Base-by-base conservation (phyloP, 2,329 filamentous ascomycete species). In the Curvularia lunata region DNA sequence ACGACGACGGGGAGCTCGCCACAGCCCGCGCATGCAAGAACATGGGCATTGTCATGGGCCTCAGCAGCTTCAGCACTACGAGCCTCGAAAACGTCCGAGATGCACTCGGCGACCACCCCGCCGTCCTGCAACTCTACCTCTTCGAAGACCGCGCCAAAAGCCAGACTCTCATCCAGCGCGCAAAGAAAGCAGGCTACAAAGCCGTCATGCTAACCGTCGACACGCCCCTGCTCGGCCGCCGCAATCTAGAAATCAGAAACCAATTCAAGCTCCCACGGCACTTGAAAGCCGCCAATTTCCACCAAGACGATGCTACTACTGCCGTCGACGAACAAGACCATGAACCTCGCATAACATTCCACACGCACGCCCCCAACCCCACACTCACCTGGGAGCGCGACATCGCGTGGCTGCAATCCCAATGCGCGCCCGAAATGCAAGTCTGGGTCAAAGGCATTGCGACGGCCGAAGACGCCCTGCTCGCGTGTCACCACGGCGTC, bases 31-130 rank as follows among this genome's bases (percentile, higher is more conserved):
- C 75, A 2, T 80, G 78, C 10, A 76, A 74, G 0, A 70, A 70
- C 12, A 71, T 75, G 42, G 71, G 73, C 0, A 58, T 79, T 5
- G 75, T 68, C 0, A 78, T 76, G 73, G 76, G 72, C 4, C 62
- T 77, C 56, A 73, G 75, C 1, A 78, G 73, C 4, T 71, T 77
- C 21, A 75, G 78, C 1, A 80, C 78, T 10, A 75, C 76, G 42
- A 73, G 77, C 10, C 72, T 81, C 18, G 75, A 79, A 46, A 72
- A 73, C 12, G 78, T 81, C 0, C 84, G 84, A 16, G 81, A 82
- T 59, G 74, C 75, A 1, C 72, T 87, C 1, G 64, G 59, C 0
- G 49, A 65, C 0, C 66, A 67, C 21, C 71, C 73, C 0, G 62
- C 75, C 9, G 77, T 75, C 19, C 64, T 76, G 25, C 78, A 79